These are phyloP conservation scores for Colletotrichum salicis DNA, from an alignment of 2,329 filamentous ascomycete species.

Conservation along the genomic window DNA sequence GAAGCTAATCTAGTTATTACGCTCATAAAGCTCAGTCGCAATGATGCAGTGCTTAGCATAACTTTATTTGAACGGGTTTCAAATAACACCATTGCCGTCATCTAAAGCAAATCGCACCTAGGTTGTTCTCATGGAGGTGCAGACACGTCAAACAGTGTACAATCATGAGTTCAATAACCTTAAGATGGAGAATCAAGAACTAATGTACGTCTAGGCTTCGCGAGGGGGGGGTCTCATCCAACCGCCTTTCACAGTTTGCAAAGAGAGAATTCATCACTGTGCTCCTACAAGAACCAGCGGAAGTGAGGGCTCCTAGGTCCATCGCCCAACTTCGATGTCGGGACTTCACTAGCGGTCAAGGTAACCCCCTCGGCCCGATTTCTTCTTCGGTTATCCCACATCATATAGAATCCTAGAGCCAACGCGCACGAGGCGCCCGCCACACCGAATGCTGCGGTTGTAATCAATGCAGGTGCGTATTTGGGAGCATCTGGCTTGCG, in stretches of 20 bases:
- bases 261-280: no score
- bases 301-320: slow-evolving; percentile 59
- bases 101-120: not conserved
- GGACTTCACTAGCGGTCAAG: slow-evolving; percentile 56
- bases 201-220: no score
- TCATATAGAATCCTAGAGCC: slow-evolving; percentile 56
- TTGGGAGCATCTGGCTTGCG: slow-evolving; percentile 71
- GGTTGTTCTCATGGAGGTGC: not conserved
- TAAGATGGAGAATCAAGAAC: no score
- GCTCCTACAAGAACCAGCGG: slow-evolving; percentile 57
- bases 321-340: slow-evolving; percentile 60
- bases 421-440: slow-evolving; percentile 57
- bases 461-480: slow-evolving; percentile 73
- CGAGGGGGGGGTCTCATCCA: no score
- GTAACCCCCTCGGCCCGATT: slow-evolving; percentile 64
- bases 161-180: no score
- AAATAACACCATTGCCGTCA: no score
- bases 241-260: no score
- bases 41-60: not conserved
- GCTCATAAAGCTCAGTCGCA: no score
- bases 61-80: no score
- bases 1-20: not conserved
- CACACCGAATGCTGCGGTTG: slow-evolving; percentile 73
- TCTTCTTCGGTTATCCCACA: slow-evolving; percentile 62
- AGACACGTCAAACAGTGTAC: no score